Conservation (phyloP, 2,329 filamentous ascomycete genomes). For the Scedosporium dehoogii region DNA sequence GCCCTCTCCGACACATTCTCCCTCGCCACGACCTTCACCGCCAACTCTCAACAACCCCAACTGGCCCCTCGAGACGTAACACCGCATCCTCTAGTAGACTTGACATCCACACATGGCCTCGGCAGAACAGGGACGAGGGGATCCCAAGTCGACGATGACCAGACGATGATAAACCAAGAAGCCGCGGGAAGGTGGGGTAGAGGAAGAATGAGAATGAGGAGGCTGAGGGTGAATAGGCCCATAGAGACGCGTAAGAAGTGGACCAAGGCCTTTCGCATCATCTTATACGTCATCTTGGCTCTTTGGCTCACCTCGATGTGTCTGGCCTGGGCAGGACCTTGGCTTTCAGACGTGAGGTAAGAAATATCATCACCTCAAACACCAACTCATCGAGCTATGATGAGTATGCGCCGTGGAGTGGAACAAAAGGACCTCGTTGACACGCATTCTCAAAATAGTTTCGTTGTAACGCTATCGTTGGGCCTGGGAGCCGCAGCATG, state of each 20-base stretch:
- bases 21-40: background rate
- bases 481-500: background rate
- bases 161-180: background rate
- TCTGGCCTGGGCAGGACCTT: background rate
- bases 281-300: background rate
- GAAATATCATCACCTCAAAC: no score
- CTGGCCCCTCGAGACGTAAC: background rate
- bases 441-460: background rate
- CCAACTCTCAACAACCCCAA: background rate
- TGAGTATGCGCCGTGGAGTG: no score
- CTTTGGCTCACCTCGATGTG: background rate
- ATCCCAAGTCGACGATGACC: background rate
- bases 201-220: background rate
- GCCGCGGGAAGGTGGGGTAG: background rate
- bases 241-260: background rate
- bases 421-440: no score
- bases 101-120: background rate
- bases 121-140: background rate
- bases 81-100: background rate
- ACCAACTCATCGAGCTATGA: background rate
- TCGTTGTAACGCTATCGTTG: background rate
- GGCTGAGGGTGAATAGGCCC: background rate
- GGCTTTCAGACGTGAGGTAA: background rate
- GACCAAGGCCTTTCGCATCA: background rate
- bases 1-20: background rate